Evolutionary conservation across 257 asterid species (phyloP).

Genomic region (Penstemon newberryi): DNA sequence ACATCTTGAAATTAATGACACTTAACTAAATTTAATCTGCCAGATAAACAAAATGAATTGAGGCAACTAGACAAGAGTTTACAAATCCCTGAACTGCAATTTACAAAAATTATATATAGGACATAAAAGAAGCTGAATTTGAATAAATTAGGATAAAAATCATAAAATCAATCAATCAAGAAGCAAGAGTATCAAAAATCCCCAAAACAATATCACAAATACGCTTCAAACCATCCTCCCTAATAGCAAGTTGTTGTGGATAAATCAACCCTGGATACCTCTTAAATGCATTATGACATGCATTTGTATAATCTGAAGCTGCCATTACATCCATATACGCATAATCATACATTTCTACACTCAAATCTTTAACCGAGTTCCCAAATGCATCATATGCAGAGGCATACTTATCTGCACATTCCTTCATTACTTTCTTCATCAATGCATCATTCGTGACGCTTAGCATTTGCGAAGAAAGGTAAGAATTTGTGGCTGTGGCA

Average conservation of each 20-base stretch:
- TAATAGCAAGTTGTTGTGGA: slow-evolving; percentile 57
- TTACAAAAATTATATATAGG: background rate
- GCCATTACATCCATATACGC: slow-evolving; percentile 89
- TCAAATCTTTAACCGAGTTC: slow-evolving; percentile 54
- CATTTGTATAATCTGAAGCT: slow-evolving; percentile 79
- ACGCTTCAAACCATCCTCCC: slow-evolving; percentile 68
- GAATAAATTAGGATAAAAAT: background rate
- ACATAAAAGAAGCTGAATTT: background rate
- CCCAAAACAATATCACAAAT: slow-evolving; percentile 79
- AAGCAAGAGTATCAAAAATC: slow-evolving; percentile 58
- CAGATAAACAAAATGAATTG: background rate
- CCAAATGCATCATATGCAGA: slow-evolving; percentile 64
- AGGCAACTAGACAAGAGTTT: background rate
- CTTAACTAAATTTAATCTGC: background rate
- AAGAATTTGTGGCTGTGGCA: slow-evolving; percentile 67
- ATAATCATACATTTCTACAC: slow-evolving; percentile 56
- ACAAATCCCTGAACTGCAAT: background rate
- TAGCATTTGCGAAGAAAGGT: slow-evolving; percentile 44
- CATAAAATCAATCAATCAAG: slow-evolving; percentile 1
- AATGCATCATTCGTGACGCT: slow-evolving; percentile 34
- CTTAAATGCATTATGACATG: slow-evolving; percentile 59
- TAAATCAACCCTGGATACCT: slow-evolving; percentile 47
- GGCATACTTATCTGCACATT: slow-evolving; percentile 64
- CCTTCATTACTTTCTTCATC: slow-evolving; percentile 51
- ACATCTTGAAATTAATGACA: too few relatives aligned